Base-by-base conservation (phyloP, 768 basidiomycete genomes). In the Mycena crocata region DNA sequence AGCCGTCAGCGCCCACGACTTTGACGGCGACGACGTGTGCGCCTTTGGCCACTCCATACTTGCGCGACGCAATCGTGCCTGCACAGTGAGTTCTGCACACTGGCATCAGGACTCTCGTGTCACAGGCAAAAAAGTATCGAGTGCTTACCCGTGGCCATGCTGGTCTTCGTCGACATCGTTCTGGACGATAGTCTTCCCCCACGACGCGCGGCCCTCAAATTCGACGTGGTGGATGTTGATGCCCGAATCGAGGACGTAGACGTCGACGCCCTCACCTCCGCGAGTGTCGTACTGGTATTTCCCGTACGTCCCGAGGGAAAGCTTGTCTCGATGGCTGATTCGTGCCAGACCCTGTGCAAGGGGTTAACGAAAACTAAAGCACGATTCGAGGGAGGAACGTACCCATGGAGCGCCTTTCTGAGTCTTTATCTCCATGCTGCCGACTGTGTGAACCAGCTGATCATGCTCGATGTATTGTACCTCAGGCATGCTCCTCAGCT, bases 21-120 rank as follows among this genome's bases (percentile, higher is more conserved):
- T 96, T 97, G 78, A 96, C 95, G 30, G 95, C 95, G 69, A 92
- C 84, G 69, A 96, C 85, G 66, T 93, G 86, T 60, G 95, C 96
- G 65, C 86, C 86, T 90, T 99, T 99, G 48, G 97, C 96, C 44
- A 99, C 95, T 80, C 98, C 98, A 73, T 94, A 99, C 80, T 90
- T 93, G 73, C 83, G 81, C 6, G 93, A 95, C 21, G 90, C 97
- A 70, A 99, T 96, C 28, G 96, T 99, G 58, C 96, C 96, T 50
- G 96, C 96, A 71, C 95, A 96, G 77, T 96, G 95, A 32, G 93
- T 60, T n/a, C 57, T 58, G 45, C 10, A 34, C 32, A n/a, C n/a
- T n/a, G 12, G 5, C 14, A 10, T 58, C 44, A 58, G 57, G 6
- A 48, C n/a, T 15, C 9, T n/a, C 14, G 35, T 5, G 24, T 6